Percentiles rank a stretch among this genome's conserved stretches.
Conservation (phyloP, 192 early-diverging fungal genomes). For the Coemansia aciculifera region DNA sequence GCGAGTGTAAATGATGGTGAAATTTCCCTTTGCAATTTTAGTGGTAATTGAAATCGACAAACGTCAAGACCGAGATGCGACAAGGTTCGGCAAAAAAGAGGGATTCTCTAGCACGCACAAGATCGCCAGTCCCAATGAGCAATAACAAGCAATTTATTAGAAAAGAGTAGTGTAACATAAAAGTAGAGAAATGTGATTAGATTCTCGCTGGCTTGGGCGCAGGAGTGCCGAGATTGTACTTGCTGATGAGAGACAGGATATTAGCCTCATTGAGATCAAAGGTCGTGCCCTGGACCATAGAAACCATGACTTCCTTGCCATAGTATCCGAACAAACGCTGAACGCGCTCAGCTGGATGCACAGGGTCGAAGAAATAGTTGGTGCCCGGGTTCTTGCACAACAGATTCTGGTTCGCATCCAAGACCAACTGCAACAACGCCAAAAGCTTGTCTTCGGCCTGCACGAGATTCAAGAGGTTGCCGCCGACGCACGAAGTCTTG, state of each 20-base stretch:
- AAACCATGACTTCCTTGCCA: slow-evolving; percentile 21
- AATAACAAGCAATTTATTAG: not conserved
- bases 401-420: slow-evolving; percentile 31
- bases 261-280: slow-evolving; percentile 23
- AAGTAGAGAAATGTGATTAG: not conserved
- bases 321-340: slow-evolving; percentile 50
- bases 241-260: slow-evolving; percentile 25
- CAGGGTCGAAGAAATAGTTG: slow-evolving; percentile 48
- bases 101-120: not conserved
- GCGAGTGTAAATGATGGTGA: not conserved
- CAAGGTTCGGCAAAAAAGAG: not conserved
- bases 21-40: not conserved
- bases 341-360: slow-evolving; percentile 45
- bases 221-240: slow-evolving; percentile 29
- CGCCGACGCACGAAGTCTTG: slow-evolving; percentile 43
- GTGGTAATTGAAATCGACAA: not conserved
- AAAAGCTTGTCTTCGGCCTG: slow-evolving; percentile 44
- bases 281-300: slow-evolving; percentile 12
- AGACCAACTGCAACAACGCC: slow-evolving; percentile 34
- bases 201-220: slow-evolving; percentile 31
- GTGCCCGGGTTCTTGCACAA: slow-evolving; percentile 42
- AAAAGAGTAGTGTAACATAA: not conserved
- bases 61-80: not conserved
- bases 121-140: not conserved
- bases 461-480: slow-evolving; percentile 37